phyloP scores from a whole-genome alignment of 495 filamentous ascomycete species.

The Pyronema omphalodes region DNA sequence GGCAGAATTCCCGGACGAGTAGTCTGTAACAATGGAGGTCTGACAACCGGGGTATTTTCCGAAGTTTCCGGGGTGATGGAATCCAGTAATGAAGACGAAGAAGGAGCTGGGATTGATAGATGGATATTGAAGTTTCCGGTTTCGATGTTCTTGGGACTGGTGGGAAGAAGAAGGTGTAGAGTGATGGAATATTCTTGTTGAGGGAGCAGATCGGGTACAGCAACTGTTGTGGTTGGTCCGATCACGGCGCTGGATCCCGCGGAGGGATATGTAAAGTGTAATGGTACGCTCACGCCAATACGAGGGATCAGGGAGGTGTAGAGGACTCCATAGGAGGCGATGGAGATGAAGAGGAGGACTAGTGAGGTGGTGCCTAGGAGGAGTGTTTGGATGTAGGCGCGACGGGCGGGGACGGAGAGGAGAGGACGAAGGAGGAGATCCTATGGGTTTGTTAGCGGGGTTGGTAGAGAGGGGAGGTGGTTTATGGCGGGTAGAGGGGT shows the following conservation, averaged over 20 bases:
- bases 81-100: constrained; percentile 13
- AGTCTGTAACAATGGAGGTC: constrained; percentile 22
- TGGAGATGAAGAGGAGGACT: constrained; percentile 14
- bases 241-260: constrained; percentile 23
- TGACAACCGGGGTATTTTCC: neutral
- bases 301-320: constrained; percentile 71
- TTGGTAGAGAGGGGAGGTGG: neutral
- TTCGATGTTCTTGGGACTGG: constrained; percentile 38
- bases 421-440: constrained; percentile 16
- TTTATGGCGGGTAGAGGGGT: neutral
- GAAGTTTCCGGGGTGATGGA: constrained; percentile 11
- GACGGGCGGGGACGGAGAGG: constrained; percentile 37
- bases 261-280: neutral
- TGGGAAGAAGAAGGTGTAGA: constrained; percentile 40
- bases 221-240: neutral
- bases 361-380: constrained; percentile 45
- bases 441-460: neutral
- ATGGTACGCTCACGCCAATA: constrained; percentile 24
- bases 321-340: constrained; percentile 45
- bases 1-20: constrained; percentile 47
- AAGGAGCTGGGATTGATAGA: constrained; percentile 39
- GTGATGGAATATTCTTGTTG: constrained; percentile 45
- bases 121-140: constrained; percentile 89
- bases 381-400: constrained; percentile 55
- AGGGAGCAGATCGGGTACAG: constrained; percentile 26